Conservation (phyloP, 1,139 yeast species). For the Pichia sp. region DNA sequence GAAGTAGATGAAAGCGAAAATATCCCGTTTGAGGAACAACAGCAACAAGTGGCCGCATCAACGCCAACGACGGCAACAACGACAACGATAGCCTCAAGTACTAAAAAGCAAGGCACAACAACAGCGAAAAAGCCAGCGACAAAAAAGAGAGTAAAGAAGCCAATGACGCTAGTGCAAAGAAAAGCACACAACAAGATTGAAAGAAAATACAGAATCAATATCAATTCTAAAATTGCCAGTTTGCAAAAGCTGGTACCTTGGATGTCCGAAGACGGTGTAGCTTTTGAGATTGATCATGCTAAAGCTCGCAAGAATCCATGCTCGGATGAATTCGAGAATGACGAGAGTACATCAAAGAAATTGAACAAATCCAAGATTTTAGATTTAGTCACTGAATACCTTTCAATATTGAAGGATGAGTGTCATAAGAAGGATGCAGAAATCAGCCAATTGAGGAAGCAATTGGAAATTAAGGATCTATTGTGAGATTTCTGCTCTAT, state of each 20-base stretch:
- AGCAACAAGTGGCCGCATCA: too few relatives aligned
- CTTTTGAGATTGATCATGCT: constrained; percentile 41
- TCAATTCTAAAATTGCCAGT: constrained; percentile 64
- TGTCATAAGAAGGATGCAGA: constrained; percentile 25
- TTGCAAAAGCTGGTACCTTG: constrained; percentile 59
- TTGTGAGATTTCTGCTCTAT: too few relatives aligned
- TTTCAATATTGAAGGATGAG: constrained; percentile 41
- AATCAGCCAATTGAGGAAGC: constrained; percentile 4
- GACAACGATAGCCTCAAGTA: too few relatives aligned
- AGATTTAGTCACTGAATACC: constrained; percentile 60
- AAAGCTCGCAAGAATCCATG: neutral
- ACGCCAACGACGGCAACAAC: too few relatives aligned
- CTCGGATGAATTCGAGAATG: neutral
- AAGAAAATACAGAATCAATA: constrained; percentile 64
- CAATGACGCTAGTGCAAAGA: constrained; percentile 39
- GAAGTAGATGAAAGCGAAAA: too few relatives aligned
- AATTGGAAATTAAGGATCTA: too few relatives aligned
- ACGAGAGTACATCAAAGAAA: constrained; percentile 23
- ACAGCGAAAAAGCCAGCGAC: constrained; percentile 2
- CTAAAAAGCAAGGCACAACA: neutral
- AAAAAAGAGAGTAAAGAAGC: constrained; percentile 18
- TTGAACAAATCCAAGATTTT: constrained; percentile 59
- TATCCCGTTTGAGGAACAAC: too few relatives aligned
- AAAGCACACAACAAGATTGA: constrained; percentile 68
- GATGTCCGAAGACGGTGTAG: constrained; percentile 51